Percentiles rank a stretch among this genome's conserved stretches.
These are phyloP conservation scores for Cucurbita pepo DNA, from an alignment of 306 rosid genomes.

Conservation along the genomic window DNA sequence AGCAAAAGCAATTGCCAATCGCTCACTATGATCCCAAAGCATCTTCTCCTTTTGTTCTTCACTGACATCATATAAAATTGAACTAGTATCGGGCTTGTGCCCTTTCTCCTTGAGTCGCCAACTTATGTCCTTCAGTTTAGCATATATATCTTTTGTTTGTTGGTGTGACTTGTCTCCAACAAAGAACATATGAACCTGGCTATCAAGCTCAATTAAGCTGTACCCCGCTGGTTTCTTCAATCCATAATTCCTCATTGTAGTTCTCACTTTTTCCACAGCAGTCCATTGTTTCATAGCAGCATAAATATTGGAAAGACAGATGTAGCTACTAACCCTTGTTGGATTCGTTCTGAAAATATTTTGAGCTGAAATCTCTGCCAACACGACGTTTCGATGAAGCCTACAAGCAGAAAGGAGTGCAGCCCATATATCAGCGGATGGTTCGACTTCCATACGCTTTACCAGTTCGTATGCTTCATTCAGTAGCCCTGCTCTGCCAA, in stretches of 20 bases:
- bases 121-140: conserved; percentile 29
- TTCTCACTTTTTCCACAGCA: conserved; percentile 40
- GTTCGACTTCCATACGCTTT: conserved; percentile 24
- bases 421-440: conserved; percentile 34
- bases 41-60: conserved; percentile 44
- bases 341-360: conserved; percentile 39
- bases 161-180: conserved; percentile 36
- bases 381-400: conserved; percentile 30
- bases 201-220: conserved; percentile 42
- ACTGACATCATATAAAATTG: conserved; percentile 39
- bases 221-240: conserved; percentile 37
- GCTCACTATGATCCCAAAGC: conserved; percentile 51
- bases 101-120: conserved; percentile 34
- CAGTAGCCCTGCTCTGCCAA: conserved; percentile 40
- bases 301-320: conserved; percentile 54
- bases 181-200: conserved; percentile 42
- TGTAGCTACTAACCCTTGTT: conserved; percentile 31
- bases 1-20: conserved; percentile 44
- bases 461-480: conserved; percentile 42
- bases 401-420: conserved; percentile 48
- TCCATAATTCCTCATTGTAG: conserved; percentile 20
- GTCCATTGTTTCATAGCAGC: conserved; percentile 46
- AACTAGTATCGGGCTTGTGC: conserved; percentile 46
- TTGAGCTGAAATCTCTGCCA: conserved; percentile 40
- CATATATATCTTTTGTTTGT: conserved; percentile 28